Percentiles rank a stretch among this genome's conserved stretches.
phyloP scores from a whole-genome alignment of 2,329 filamentous ascomycete genomes.

The Pseudohalonectria lignicola region DNA sequence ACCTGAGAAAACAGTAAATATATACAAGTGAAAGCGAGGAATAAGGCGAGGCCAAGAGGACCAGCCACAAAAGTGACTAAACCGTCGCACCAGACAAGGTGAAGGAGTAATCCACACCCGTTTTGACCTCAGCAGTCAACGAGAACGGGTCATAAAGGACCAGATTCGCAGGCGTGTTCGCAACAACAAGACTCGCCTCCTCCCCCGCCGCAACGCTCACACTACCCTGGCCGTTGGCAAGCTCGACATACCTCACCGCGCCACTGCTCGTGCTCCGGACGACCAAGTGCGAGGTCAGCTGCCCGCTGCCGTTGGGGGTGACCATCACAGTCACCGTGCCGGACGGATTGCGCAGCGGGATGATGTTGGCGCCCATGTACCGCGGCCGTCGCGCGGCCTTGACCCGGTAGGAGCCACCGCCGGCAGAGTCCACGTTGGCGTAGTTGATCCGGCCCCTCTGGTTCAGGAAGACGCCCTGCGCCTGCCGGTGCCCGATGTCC shows the following conservation, averaged over 20 bases:
- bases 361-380: constrained; percentile 40
- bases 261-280: constrained; percentile 14
- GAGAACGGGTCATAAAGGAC: constrained; percentile 27
- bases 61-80: too few species aligned
- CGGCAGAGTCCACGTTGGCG: constrained; percentile 26
- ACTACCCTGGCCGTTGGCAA: constrained; percentile 20
- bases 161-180: constrained; percentile 31
- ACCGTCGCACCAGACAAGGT: neutral
- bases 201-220: constrained; percentile 24
- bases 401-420: constrained; percentile 27
- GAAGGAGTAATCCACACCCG: neutral
- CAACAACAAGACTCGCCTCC: constrained; percentile 32
- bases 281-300: constrained; percentile 25
- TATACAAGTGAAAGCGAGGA: too few species aligned
- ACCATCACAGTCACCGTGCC: constrained; percentile 7
- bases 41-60: too few species aligned
- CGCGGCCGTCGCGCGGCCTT: constrained; percentile 27
- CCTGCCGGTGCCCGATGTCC: constrained; percentile 33
- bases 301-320: constrained; percentile 8
- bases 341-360: constrained; percentile 25
- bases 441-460: constrained; percentile 26
- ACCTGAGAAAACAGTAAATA: too few species aligned
- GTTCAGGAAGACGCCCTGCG: constrained; percentile 23
- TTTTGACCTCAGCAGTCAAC: neutral
- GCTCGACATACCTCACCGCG: constrained; percentile 24